phyloP scores from a whole-genome alignment of 1,139 yeast species.

The Schizosaccharomyces versatilis region DNA sequence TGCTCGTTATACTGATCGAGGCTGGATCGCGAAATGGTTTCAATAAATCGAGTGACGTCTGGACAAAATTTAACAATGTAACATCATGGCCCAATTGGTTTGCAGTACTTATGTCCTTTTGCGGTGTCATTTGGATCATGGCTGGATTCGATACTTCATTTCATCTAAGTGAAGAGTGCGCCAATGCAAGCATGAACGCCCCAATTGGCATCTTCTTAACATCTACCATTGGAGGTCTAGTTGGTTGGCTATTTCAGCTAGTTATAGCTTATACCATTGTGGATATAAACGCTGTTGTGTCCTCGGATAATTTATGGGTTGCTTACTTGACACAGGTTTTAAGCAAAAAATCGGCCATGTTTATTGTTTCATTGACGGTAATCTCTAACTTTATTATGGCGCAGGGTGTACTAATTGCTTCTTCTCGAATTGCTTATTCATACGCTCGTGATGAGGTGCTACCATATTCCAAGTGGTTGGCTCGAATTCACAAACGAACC shows the following conservation, averaged over 20 bases:
- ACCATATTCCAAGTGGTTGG: slow-evolving; percentile 34
- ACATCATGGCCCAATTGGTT: background rate
- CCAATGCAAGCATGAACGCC: slow-evolving; percentile 41
- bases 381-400: slow-evolving; percentile 47
- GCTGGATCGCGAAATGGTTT: background rate
- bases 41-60: background rate
- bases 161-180: slow-evolving; percentile 50
- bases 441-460: slow-evolving; percentile 49
- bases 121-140: slow-evolving; percentile 53
- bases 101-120: slow-evolving; percentile 22
- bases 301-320: slow-evolving; percentile 37
- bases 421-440: slow-evolving; percentile 47
- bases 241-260: slow-evolving; percentile 43
- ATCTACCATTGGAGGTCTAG: slow-evolving; percentile 34
- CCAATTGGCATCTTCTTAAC: slow-evolving; percentile 49
- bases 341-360: slow-evolving; percentile 8
- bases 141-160: slow-evolving; percentile 50
- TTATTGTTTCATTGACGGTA: slow-evolving; percentile 26
- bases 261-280: slow-evolving; percentile 46
- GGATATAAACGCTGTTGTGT: slow-evolving; percentile 25
- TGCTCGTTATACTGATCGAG: slow-evolving; percentile 32
- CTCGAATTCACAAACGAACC: slow-evolving; percentile 31
- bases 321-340: slow-evolving; percentile 35
- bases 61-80: background rate
- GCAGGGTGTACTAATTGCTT: slow-evolving; percentile 46